phyloP scores from a whole-genome alignment of 495 filamentous ascomycete species.

The Aspergillus nidulans region DNA sequence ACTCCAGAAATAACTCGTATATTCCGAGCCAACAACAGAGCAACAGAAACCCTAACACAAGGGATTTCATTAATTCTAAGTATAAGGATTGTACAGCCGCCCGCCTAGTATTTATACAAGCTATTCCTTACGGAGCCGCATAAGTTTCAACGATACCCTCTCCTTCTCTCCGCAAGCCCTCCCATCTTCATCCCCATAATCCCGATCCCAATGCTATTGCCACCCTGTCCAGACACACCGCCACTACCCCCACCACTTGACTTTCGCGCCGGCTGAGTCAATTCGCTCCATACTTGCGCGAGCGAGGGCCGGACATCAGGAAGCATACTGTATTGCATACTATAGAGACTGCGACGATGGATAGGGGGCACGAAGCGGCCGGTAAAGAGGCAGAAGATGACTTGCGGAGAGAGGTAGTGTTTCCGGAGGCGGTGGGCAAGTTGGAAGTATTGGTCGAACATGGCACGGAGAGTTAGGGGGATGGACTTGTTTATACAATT shows the following conservation, averaged over 20 bases:
- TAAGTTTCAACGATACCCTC: slow-evolving; percentile 33
- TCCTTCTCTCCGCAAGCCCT: slow-evolving; percentile 34
- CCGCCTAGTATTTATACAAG: not conserved
- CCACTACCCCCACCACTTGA: slow-evolving; percentile 23
- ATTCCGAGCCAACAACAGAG: no score
- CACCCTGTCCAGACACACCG: slow-evolving; percentile 19
- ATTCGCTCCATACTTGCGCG: slow-evolving; percentile 75
- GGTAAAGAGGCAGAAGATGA: slow-evolving; percentile 81
- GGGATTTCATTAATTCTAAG: no score
- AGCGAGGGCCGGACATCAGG: slow-evolving; percentile 76
- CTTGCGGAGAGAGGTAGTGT: slow-evolving; percentile 86
- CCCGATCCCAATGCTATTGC: slow-evolving; percentile 17
- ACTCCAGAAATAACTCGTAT: no score
- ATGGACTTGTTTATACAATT: slow-evolving; percentile 63
- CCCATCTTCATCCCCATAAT: slow-evolving; percentile 28
- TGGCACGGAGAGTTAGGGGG: slow-evolving; percentile 80
- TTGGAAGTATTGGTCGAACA: slow-evolving; percentile 97
- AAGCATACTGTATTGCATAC: slow-evolving; percentile 97
- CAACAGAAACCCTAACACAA: no score
- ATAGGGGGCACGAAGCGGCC: slow-evolving; percentile 90
- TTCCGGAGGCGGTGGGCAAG: slow-evolving; percentile 87
- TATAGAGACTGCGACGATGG: slow-evolving; percentile 89
- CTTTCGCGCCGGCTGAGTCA: slow-evolving; percentile 54
- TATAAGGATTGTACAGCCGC: not conserved
- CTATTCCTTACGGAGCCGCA: not conserved